phyloP scores from a whole-genome alignment of 306 rosid species.

The Echinosophora koreensis region DNA sequence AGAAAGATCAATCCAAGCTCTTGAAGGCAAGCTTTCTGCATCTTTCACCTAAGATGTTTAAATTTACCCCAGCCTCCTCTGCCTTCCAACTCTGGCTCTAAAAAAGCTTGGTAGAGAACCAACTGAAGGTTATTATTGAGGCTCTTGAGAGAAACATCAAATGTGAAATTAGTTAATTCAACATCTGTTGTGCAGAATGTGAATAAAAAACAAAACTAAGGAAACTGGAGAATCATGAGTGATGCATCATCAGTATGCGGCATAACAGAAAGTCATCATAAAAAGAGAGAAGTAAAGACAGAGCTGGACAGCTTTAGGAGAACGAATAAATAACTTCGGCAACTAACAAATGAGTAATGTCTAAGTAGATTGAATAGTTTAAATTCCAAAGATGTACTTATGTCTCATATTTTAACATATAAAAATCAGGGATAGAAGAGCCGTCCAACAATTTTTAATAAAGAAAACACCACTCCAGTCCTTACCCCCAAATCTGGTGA shows the following conservation, averaged over 20 bases:
- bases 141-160: background rate
- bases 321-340: background rate
- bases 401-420: background rate
- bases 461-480: background rate
- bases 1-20: constrained; percentile 88
- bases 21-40: constrained; percentile 75
- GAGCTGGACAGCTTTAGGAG: background rate
- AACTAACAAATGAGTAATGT: no score
- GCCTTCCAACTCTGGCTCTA: constrained; percentile 21
- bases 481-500: background rate
- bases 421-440: background rate
- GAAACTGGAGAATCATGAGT: constrained; percentile 1
- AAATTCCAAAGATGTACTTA: background rate
- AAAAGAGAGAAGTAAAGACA: constrained; percentile 9
- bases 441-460: background rate
- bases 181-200: background rate
- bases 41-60: constrained; percentile 16
- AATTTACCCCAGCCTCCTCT: constrained; percentile 25
- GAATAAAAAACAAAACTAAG: background rate
- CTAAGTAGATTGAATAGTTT: background rate
- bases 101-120: background rate
- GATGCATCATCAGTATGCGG: background rate
- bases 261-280: constrained; percentile 5
- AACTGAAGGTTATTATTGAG: background rate
- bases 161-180: constrained; percentile 1